phyloP scores from a whole-genome alignment of 2,329 filamentous ascomycete genomes.

The Colletotrichum endophyticum region DNA sequence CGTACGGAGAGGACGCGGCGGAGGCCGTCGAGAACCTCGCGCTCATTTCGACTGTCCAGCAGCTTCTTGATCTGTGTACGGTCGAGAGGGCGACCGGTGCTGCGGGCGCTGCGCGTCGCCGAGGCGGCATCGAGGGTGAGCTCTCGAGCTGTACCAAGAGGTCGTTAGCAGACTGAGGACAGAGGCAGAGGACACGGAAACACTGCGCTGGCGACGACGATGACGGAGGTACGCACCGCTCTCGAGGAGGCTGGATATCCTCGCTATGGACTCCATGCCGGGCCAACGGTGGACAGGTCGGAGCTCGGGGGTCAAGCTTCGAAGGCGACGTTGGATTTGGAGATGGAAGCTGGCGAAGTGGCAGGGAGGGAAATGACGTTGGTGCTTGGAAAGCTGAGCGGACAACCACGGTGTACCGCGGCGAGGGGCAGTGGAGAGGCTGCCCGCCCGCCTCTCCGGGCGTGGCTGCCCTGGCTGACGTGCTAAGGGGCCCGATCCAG shows the following conservation, averaged over 20 bases:
- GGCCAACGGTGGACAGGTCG: background rate
- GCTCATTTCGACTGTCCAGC: constrained; percentile 90
- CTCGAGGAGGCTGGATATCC: constrained; percentile 93
- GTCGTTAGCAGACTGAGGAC: constrained; percentile 20
- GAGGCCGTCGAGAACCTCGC: constrained; percentile 90
- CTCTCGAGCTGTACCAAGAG: constrained; percentile 74
- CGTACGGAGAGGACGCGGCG: constrained; percentile 82
- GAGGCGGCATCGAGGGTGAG: constrained; percentile 96
- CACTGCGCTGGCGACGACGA: background rate
- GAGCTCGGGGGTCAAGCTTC: background rate
- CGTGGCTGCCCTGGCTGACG: background rate
- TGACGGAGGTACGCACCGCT: constrained; percentile 68
- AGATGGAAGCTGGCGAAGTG: background rate
- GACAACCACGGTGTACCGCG: background rate
- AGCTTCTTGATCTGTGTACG: constrained; percentile 91
- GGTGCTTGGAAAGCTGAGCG: background rate
- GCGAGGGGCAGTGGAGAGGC: background rate
- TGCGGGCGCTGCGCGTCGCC: constrained; percentile 73
- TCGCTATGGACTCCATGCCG: constrained; percentile 91
- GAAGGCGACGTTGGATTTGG: background rate
- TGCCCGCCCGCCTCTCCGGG: background rate
- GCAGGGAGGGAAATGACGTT: constrained; percentile 24
- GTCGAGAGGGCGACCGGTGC: constrained; percentile 70
- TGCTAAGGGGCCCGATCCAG: background rate
- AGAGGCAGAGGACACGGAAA: background rate